Evolutionary conservation across 2,329 filamentous ascomycete genomes (phyloP).

Genomic region (Fusarium dlaminii): DNA sequence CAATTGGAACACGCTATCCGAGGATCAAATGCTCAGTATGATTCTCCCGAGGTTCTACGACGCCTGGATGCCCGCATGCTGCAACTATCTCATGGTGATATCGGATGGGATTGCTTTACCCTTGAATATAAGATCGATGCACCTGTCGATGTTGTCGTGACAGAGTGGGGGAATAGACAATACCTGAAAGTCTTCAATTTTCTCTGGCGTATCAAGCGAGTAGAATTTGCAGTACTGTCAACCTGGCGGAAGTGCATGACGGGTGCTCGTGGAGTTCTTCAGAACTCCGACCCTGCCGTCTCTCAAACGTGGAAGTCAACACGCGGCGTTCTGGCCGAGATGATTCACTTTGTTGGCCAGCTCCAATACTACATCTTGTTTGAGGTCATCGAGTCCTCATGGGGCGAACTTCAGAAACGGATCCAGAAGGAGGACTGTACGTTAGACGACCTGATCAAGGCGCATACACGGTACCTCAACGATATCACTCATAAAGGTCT

Average conservation of each 20-base stretch:
- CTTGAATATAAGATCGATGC: conserved; percentile 98
- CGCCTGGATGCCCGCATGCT: conserved; percentile 98
- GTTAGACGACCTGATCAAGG: conserved; percentile 91
- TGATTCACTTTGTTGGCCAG: conserved; percentile 98
- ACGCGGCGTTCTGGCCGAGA: conserved; percentile 89
- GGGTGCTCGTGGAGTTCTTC: conserved; percentile 88
- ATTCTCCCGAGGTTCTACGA: conserved; percentile 88
- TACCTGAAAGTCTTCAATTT: conserved; percentile 99
- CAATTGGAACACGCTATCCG: conserved; percentile 97
- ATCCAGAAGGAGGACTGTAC: conserved; percentile 88
- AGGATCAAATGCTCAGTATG: conserved; percentile 96
- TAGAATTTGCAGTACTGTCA: conserved; percentile 90
- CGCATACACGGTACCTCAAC: conserved; percentile 89
- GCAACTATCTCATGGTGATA: conserved; percentile 94
- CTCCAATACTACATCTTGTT: conserved; percentile 99
- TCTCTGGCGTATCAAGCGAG: conserved; percentile 96
- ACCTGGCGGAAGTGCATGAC: conserved; percentile 98
- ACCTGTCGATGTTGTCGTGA: conserved; percentile 96
- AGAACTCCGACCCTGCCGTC: conserved; percentile 74
- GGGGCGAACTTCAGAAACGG: conserved; percentile 87
- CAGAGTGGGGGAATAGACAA: conserved; percentile 92
- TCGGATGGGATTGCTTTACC: conserved; percentile 99
- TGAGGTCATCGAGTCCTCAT: conserved; percentile 96
- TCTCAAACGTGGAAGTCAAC: conserved; percentile 89
- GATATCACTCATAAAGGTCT: conserved; percentile 97